Percentiles rank a stretch among this genome's conserved stretches.
Conservation (phyloP, 1,284 basidiomycete genomes). For the Apiotrichum domesticum region DNA sequence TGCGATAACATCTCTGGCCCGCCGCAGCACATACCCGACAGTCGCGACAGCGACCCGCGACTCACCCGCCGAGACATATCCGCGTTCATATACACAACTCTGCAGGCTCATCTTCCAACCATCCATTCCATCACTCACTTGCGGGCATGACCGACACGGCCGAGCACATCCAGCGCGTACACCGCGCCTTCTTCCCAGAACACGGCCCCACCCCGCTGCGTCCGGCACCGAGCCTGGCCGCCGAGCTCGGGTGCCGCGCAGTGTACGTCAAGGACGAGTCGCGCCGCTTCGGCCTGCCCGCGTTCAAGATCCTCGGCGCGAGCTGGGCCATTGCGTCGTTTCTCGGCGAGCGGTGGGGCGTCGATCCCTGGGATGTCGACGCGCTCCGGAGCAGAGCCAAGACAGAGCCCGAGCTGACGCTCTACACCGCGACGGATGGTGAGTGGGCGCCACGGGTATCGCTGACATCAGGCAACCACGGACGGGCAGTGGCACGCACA, state of each 20-base stretch:
- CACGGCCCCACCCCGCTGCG: constrained; percentile 12
- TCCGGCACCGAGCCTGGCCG: constrained; percentile 3
- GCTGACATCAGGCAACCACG: constrained; percentile 15
- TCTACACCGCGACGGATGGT: constrained; percentile 17
- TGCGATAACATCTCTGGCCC: too few species aligned
- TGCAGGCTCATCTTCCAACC: too few species aligned
- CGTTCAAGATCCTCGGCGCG: constrained; percentile 19
- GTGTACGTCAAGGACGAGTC: constrained; percentile 20
- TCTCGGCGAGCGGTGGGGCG: constrained; percentile 10
- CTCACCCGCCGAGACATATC: too few species aligned
- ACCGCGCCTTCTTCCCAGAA: constrained; percentile 14
- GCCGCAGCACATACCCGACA: too few species aligned
- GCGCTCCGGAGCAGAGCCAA: neutral
- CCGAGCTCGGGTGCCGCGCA: constrained; percentile 8
- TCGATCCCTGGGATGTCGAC: constrained; percentile 12
- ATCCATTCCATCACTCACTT: too few species aligned
- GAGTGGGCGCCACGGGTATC: neutral
- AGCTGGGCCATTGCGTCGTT: constrained; percentile 12
- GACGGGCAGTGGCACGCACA: constrained; percentile 13
- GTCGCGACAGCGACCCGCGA: too few species aligned
- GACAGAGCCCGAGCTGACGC: constrained; percentile 1
- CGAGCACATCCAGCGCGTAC: constrained; percentile 2
- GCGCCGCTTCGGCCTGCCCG: constrained; percentile 14
- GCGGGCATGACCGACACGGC: neutral
- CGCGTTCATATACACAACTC: too few species aligned